These are phyloP conservation scores for Talaromyces proteolyticus DNA, from an alignment of 495 filamentous ascomycete species.

Conservation along the genomic window DNA sequence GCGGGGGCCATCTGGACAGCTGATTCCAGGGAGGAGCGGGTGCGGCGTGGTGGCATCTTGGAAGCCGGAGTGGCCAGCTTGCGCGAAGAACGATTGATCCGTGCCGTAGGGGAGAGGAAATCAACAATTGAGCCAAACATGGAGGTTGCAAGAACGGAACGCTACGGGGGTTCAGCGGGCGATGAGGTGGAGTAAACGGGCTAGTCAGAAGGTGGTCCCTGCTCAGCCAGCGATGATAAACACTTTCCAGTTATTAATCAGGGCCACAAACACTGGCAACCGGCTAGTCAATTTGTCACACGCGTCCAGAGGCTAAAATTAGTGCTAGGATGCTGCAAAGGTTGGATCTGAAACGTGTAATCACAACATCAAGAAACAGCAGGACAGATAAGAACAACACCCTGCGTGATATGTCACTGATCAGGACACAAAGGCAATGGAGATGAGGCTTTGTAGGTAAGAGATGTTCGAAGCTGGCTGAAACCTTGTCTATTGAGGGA, in stretches of 20 bases:
- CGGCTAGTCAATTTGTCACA: neutral
- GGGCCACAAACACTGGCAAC: neutral
- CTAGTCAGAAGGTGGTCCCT: neutral
- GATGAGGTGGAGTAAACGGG: neutral
- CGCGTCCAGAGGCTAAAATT: neutral
- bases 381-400: neutral
- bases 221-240: neutral
- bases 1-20: conserved; percentile 1
- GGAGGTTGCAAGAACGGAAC: conserved; percentile 1
- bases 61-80: conserved; percentile 1
- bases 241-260: too few species aligned
- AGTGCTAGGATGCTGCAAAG: neutral
- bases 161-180: neutral
- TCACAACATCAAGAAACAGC: neutral
- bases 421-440: too few species aligned
- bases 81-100: conserved; percentile 1
- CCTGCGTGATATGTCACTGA: neutral
- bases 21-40: conserved; percentile 14
- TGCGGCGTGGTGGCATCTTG: conserved; percentile 22
- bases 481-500: too few species aligned
- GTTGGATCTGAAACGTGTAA: neutral
- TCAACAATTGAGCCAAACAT: conserved; percentile 10
- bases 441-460: too few species aligned
- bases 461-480: too few species aligned
- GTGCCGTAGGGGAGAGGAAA: conserved; percentile 5